phyloP scores from a whole-genome alignment of 176 grass and related monocot genomes.

The Secale cereale region DNA sequence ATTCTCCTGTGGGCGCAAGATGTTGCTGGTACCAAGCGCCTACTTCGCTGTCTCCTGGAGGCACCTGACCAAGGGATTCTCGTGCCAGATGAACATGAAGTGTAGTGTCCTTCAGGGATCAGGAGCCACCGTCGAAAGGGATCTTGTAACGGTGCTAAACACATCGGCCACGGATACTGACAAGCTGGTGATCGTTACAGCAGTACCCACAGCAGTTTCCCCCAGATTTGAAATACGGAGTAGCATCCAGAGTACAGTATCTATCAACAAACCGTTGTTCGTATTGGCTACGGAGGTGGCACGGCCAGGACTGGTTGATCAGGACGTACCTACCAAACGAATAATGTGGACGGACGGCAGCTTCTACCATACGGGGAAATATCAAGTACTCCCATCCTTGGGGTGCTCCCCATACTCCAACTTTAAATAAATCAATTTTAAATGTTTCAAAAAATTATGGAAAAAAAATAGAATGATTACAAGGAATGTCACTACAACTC shows the following conservation, averaged over 20 bases:
- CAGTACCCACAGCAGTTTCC: background rate
- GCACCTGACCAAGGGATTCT: background rate
- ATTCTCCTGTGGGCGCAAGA: background rate
- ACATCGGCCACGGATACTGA: too few relatives aligned
- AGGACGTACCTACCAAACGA: conserved; percentile 28
- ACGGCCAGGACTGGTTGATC: background rate
- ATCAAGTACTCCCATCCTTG: too few relatives aligned
- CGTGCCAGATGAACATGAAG: background rate
- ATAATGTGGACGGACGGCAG: conserved; percentile 25
- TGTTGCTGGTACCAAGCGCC: too few relatives aligned
- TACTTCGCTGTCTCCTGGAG: background rate
- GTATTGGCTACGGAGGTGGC: background rate
- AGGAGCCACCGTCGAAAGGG: background rate
- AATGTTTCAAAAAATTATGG: too few relatives aligned
- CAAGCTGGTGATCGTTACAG: too few relatives aligned
- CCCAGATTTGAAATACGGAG: background rate
- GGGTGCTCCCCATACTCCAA: too few relatives aligned
- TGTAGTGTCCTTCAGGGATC: background rate
- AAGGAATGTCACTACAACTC: too few relatives aligned
- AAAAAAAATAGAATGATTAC: too few relatives aligned
- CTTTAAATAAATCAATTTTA: too few relatives aligned
- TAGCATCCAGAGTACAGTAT: background rate
- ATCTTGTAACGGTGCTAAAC: too few relatives aligned
- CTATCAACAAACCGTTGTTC: background rate
- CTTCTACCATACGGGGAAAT: conserved; percentile 28